Percentiles rank a stretch among this genome's conserved stretches.
Conservation (phyloP, 2,329 filamentous ascomycete genomes). For the Botrytis squamosa region DNA sequence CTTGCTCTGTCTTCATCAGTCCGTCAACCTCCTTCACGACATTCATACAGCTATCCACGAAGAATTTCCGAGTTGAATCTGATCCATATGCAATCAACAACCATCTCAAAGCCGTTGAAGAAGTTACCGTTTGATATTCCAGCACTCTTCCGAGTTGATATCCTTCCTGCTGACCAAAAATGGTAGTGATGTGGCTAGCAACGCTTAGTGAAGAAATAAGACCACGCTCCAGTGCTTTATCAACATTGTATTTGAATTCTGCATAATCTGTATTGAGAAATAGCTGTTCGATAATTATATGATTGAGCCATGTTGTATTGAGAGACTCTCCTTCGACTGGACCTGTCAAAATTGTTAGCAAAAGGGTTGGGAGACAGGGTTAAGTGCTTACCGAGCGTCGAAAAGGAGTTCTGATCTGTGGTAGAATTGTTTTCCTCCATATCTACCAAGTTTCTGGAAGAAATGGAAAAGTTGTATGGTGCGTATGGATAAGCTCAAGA, state of each 20-base stretch:
- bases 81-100: background rate
- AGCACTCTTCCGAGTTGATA: background rate
- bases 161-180: background rate
- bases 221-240: background rate
- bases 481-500: background rate
- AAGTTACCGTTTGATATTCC: background rate
- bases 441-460: no score
- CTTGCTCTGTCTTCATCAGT: background rate
- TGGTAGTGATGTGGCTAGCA: background rate
- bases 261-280: background rate
- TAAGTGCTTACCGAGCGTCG: background rate
- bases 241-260: background rate
- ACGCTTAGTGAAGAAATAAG: background rate
- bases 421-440: background rate
- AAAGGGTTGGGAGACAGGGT: background rate
- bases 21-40: no score
- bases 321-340: background rate
- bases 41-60: background rate
- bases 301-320: background rate
- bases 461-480: background rate
- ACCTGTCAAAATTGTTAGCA: background rate
- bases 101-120: background rate
- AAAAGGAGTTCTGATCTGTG: background rate
- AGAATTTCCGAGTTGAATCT: background rate
- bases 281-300: background rate